Evolutionary conservation across 2,329 filamentous ascomycete species (phyloP), one percentile per base, ranked within the genome.

Genomic region (Zalaria obscura): DNA sequence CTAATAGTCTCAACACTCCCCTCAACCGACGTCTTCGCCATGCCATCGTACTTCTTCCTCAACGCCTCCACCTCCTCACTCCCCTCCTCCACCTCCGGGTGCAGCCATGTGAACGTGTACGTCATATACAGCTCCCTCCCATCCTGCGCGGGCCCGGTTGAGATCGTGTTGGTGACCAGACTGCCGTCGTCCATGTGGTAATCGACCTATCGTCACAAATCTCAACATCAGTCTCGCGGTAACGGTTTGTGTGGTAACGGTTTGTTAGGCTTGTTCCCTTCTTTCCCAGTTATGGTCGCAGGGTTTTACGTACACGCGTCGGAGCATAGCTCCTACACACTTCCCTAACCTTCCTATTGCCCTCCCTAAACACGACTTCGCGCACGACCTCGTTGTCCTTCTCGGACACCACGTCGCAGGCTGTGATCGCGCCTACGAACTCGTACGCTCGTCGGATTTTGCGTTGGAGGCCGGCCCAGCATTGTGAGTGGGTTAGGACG

Each of bases 381-480:
- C 66, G 46, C 26, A 50, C 46, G 4, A 56, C 53, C 38, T 56
- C 55, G 5, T 52, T 50, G 11, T 58, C 54, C 18, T 18, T 18
- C 29, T 67, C 66, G 9, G 54, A 47, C 0, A 68, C 35, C 0
- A 70, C 63, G 27, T 59, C 52, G 46, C 61, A 66, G n/a, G 45
- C 50, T 7, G 50, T 48, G 43, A 70, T 69, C 3, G 63, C 56
- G 0, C 63, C 58, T 0, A 70, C 63, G 46, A 69, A 70, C 41
- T 66, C 63, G 34, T 67, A 55, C 5, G 65, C 63, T 42, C 58
- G 55, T 3, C 63, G 61, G 47, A 67, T 63, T 51, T 70, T 70
- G 45, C 60, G 56, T 44, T 67, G 60, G 9, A 70, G 58, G 10
- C 65, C 66, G 4, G 55, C 52, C 63, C 65, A 69, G 45, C 68